These are phyloP conservation scores for Xylaria sp. DNA, from an alignment of 2,329 filamentous ascomycete species.

Conservation along the genomic window DNA sequence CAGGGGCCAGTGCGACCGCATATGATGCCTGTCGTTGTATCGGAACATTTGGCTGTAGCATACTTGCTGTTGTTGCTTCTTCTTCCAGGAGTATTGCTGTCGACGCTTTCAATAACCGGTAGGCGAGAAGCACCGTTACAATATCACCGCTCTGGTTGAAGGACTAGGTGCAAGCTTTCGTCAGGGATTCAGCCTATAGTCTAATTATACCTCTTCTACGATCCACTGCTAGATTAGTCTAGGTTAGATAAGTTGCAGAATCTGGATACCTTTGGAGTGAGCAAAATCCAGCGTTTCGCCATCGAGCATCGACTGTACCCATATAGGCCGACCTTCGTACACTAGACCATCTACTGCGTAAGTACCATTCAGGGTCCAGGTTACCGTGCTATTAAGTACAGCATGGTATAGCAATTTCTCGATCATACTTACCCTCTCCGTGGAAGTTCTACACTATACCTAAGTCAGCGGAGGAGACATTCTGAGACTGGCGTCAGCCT, in stretches of 20 bases:
- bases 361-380: slow-evolving; percentile 5
- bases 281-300: background rate
- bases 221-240: background rate
- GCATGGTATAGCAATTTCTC: slow-evolving; percentile 2
- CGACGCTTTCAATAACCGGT: slow-evolving; percentile 28
- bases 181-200: slow-evolving; percentile 29
- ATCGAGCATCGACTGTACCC: background rate
- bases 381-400: background rate
- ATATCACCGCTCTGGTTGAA: slow-evolving; percentile 7
- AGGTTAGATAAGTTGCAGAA: slow-evolving; percentile 5
- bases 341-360: background rate
- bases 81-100: background rate
- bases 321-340: slow-evolving; percentile 6
- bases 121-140: slow-evolving; percentile 21
- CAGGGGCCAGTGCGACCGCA: slow-evolving; percentile 31
- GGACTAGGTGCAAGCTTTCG: slow-evolving; percentile 6
- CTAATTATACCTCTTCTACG: slow-evolving; percentile 17
- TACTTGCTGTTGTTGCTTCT: background rate
- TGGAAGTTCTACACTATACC: slow-evolving; percentile 20
- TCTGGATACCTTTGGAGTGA: slow-evolving; percentile 7
- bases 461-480: slow-evolving; percentile 27
- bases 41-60: background rate
- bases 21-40: slow-evolving; percentile 19
- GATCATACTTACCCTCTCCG: background rate
- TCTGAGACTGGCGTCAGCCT: slow-evolving; percentile 26